phyloP scores from a whole-genome alignment of 2,329 filamentous ascomycete genomes.

The Botrytis squamosa region DNA sequence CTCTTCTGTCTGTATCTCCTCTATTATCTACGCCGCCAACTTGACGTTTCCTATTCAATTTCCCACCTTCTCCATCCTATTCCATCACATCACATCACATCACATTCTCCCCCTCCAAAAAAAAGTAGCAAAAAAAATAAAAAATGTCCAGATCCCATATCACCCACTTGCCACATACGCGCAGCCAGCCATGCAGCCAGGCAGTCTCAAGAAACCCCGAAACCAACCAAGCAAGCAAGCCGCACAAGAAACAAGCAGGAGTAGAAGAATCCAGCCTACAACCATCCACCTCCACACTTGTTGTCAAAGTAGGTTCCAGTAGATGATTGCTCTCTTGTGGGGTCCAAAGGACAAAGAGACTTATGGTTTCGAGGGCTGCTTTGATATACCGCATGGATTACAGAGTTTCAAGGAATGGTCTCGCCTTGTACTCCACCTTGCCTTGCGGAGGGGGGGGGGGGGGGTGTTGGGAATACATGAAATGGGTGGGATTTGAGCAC shows the following conservation, averaged over 20 bases:
- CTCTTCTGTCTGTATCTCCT: no score
- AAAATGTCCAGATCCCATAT: conserved; percentile 2
- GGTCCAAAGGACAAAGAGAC: neutral
- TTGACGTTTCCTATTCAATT: no score
- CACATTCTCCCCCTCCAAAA: no score
- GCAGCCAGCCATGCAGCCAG: neutral
- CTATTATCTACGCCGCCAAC: no score
- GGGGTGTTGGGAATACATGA: neutral
- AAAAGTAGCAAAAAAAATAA: neutral
- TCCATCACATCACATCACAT: no score
- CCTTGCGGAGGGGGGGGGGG: conserved; percentile 55
- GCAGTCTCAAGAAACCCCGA: neutral
- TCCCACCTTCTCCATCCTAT: no score
- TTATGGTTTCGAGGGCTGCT: conserved; percentile 24
- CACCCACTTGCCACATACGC: neutral
- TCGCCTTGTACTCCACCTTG: conserved; percentile 76
- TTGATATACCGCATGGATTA: conserved; percentile 71
- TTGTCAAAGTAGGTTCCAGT: conserved; percentile 1
- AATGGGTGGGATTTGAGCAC: neutral
- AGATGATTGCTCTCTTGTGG: neutral
- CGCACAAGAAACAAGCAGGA: neutral
- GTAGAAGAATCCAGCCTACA: neutral
- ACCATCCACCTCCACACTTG: conserved; percentile 7
- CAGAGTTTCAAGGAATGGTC: conserved; percentile 71
- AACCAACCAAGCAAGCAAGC: no score